Evolutionary conservation across 768 basidiomycete species (phyloP).

Genomic region (Amanita pseudoporphyria): DNA sequence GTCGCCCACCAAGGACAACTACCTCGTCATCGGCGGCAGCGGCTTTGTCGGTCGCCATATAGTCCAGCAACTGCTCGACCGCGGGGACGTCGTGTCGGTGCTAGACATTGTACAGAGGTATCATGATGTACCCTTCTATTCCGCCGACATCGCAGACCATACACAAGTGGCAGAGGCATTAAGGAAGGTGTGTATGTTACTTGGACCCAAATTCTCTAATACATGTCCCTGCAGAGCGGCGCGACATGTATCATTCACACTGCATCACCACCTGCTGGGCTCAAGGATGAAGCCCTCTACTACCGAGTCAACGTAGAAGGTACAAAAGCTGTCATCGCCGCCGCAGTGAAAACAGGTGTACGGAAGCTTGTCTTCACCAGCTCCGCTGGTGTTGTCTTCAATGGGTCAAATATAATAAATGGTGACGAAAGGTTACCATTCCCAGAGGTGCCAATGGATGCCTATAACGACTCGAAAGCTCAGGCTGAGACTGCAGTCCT

Average conservation of each 20-base stretch:
- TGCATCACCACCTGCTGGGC: slow-evolving; percentile 68
- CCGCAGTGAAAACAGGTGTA: slow-evolving; percentile 63
- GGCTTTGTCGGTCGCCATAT: slow-evolving; percentile 90
- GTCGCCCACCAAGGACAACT: slow-evolving; percentile 48
- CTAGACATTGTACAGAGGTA: slow-evolving; percentile 92
- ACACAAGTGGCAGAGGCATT: slow-evolving; percentile 65
- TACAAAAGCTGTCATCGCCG: slow-evolving; percentile 75
- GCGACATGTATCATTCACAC: slow-evolving; percentile 94
- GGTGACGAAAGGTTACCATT: slow-evolving; percentile 80
- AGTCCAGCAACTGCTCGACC: slow-evolving; percentile 71
- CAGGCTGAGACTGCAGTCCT: slow-evolving; percentile 79
- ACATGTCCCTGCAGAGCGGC: slow-evolving; percentile 40
- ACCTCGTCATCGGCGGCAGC: slow-evolving; percentile 90
- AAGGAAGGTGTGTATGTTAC: slow-evolving; percentile 42
- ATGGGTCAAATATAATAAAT: slow-evolving; percentile 70
- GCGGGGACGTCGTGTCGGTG: slow-evolving; percentile 74
- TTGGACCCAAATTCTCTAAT: slow-evolving; percentile 1
- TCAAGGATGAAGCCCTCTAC: slow-evolving; percentile 63
- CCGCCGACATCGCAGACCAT: slow-evolving; percentile 81
- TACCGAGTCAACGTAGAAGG: slow-evolving; percentile 93
- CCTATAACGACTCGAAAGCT: slow-evolving; percentile 92
- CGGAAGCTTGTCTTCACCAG: slow-evolving; percentile 91
- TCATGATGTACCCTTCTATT: slow-evolving; percentile 78
- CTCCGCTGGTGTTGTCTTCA: slow-evolving; percentile 86
- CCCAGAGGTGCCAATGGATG: slow-evolving; percentile 71